Base-by-base conservation (phyloP, 306 rosid species). In the Aeschynomene evenia region DNA sequence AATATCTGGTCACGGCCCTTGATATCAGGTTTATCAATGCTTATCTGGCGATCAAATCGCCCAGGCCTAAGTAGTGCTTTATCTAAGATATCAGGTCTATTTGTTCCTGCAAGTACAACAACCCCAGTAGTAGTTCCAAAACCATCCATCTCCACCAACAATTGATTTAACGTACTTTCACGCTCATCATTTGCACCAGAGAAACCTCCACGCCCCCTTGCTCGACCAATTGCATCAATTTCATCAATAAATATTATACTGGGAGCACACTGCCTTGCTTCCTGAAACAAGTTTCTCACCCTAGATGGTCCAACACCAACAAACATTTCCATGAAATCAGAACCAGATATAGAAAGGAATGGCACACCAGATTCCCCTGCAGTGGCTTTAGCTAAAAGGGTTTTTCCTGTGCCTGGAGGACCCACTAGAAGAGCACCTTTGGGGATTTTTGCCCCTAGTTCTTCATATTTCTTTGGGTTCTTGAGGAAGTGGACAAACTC, bases 301-400 rank as follows among this genome's bases (percentile, higher is more conserved):
- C 96, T 87, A 36, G 98, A 94, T 4, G 98, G 91, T 66, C 98
- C 98, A 70, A 94, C 98, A 37, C 98, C 98, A 12, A 94, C 97
- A 81, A 90, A 94, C 96, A 90, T 90, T 83, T 94, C 97, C 95
- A 88, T 82, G 77, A 94, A 94, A 78, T 90, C 97, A 9, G 98
- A 94, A 68, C 98, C 97, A 72, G 97, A 72, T 59, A 94, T 90
- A 13, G 98, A 90, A n/a, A 90, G 89, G 73, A 94, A 94, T 3
- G 98, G 97, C 64, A 90, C 98, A 64, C 81, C 97, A 63, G 98
- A 94, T 74, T 94, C 98, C 71, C 98, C 97, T 9, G 98, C 97
- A 74, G 97, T 90, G 34, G 98, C 98, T 85, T 94, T 94, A 7
- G 98, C 98, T 66, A 94, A 80, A 67, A 94, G 94, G 62, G 98